These are phyloP conservation scores for Scleroderma bovista DNA, from an alignment of 768 basidiomycete genomes.

Conservation along the genomic window DNA sequence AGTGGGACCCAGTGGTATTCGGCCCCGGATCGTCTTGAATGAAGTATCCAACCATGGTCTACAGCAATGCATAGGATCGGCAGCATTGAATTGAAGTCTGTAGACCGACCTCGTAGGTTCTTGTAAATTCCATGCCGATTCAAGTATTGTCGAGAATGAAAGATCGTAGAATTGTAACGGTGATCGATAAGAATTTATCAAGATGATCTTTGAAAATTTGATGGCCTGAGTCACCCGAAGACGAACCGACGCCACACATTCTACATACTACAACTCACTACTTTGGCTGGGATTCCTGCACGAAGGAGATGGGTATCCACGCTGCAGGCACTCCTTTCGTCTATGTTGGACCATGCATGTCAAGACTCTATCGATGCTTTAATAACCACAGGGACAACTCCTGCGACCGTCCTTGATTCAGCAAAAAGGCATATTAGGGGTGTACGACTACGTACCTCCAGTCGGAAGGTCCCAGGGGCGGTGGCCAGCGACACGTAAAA, in stretches of 20 bases:
- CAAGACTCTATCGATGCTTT: conserved; percentile 8
- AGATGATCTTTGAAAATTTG: too few species aligned
- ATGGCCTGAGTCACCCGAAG: too few species aligned
- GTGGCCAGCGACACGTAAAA: conserved; percentile 46
- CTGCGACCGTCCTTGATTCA: conserved; percentile 10
- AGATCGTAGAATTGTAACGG: too few species aligned
- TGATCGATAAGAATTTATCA: too few species aligned
- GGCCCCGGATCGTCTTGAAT: conserved; percentile 12
- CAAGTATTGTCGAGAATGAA: not conserved
- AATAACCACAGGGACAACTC: conserved; percentile 20
- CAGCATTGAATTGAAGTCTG: not conserved
- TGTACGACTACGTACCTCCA: conserved; percentile 45
- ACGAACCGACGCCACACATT: too few species aligned
- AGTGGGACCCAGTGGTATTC: not conserved
- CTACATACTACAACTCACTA: too few species aligned
- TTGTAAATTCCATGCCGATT: not conserved
- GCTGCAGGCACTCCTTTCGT: not conserved
- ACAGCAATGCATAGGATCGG: not conserved
- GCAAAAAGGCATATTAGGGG: not conserved
- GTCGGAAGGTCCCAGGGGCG: conserved; percentile 45
- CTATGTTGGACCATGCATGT: not conserved
- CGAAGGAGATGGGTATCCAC: not conserved
- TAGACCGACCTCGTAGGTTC: not conserved
- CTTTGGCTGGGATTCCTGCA: not conserved
- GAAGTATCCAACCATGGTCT: conserved; percentile 15